Percentiles rank a stretch among this genome's conserved stretches.
These are phyloP conservation scores for Rhizopus delemar DNA, from an alignment of 371 early-diverging fungal species.

Conservation along the genomic window DNA sequence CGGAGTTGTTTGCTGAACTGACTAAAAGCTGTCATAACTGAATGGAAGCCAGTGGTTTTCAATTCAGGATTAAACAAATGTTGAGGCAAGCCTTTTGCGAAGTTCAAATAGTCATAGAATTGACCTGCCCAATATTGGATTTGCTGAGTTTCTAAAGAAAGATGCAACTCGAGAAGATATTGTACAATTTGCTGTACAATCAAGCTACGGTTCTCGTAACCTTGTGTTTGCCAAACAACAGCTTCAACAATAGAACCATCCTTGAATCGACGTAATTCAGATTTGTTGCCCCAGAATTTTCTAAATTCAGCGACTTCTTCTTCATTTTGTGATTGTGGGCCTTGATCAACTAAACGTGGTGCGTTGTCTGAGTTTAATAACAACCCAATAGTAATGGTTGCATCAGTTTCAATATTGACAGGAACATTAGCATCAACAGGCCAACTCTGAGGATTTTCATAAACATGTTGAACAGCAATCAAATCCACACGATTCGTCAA, in stretches of 20 bases:
- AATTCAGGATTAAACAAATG: slow-evolving; percentile 53
- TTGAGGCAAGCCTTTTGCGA: slow-evolving; percentile 49
- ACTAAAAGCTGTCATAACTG: slow-evolving; percentile 70
- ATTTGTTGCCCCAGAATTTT: slow-evolving; percentile 81
- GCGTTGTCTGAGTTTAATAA: slow-evolving; percentile 70
- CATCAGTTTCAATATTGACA: slow-evolving; percentile 18
- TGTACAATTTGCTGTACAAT: slow-evolving; percentile 81
- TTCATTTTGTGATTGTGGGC: slow-evolving; percentile 70
- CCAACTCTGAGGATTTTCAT: slow-evolving; percentile 38
- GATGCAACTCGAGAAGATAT: slow-evolving; percentile 76
- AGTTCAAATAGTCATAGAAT: slow-evolving; percentile 58
- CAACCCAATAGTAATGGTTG: slow-evolving; percentile 61
- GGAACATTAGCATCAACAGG: slow-evolving; percentile 24
- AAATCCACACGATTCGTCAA: slow-evolving; percentile 69
- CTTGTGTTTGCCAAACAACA: slow-evolving; percentile 78
- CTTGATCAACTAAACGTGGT: slow-evolving; percentile 74
- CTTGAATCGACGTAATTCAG: slow-evolving; percentile 85
- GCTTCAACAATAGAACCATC: slow-evolving; percentile 84
- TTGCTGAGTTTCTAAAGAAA: slow-evolving; percentile 44
- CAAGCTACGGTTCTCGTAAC: slow-evolving; percentile 71
- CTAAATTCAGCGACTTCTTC: slow-evolving; percentile 72
- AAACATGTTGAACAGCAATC: slow-evolving; percentile 47
- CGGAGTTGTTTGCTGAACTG: slow-evolving; percentile 69
- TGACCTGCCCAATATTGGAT: slow-evolving; percentile 74
- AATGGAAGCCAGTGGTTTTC: slow-evolving; percentile 65